A percentile compares a stretch with the other conserved stretches of the same genome.
Evolutionary conservation across 2,329 filamentous ascomycete species (phyloP).

Genomic region (Diplodia intermedia): DNA sequence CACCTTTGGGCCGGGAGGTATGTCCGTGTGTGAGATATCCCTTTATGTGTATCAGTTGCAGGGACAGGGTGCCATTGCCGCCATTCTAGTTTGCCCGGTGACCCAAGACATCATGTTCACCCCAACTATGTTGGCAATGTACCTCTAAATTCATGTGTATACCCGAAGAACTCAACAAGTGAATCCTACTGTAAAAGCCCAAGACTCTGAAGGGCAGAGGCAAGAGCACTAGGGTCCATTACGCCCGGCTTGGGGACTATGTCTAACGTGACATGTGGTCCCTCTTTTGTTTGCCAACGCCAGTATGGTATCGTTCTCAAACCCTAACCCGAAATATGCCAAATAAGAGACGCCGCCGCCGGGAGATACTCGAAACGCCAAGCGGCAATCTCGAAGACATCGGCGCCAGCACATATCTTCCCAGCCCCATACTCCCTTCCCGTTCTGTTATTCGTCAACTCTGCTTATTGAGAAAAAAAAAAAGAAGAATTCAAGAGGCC

Average conservation of each 20-base stretch:
- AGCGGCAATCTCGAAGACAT: neutral
- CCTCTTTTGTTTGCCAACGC: constrained; percentile 17
- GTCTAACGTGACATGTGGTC: neutral
- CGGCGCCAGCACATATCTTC: constrained; percentile 9
- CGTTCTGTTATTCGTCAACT: neutral
- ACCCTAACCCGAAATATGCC: constrained; percentile 9
- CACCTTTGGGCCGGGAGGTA: constrained; percentile 7
- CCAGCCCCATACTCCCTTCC: constrained; percentile 11
- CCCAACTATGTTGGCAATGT: neutral
- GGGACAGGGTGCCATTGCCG: neutral
- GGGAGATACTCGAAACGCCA: neutral
- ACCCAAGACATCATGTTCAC: neutral
- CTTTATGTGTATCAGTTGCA: neutral
- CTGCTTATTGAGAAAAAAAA: no score
- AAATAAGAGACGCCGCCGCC: constrained; percentile 7
- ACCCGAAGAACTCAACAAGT: neutral
- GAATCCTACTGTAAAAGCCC: neutral
- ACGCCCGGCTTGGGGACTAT: constrained; percentile 15
- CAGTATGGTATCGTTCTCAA: constrained; percentile 24
- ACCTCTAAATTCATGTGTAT: neutral
- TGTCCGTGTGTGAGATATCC: constrained; percentile 1
- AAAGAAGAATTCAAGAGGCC: neutral
- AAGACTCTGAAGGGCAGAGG: neutral
- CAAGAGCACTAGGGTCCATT: neutral
- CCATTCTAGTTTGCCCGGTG: neutral